Conservation (phyloP, 257 asterid genomes). For the Solanum clarkiae region DNA sequence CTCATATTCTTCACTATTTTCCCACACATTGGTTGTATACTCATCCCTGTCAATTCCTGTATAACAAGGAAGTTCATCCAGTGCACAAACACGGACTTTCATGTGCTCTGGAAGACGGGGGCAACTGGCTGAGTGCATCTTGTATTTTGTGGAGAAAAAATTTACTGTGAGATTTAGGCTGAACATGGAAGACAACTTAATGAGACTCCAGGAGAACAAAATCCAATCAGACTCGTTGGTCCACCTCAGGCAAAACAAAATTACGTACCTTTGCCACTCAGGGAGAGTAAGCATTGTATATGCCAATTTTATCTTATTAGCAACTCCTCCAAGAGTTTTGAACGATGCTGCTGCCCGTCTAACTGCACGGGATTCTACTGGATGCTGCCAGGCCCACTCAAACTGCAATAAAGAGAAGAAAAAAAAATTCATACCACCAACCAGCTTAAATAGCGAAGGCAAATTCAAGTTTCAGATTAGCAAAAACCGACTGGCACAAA, state of each 20-base stretch:
- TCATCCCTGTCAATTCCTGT: not conserved
- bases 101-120: constrained; percentile 48
- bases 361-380: constrained; percentile 71
- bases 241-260: not conserved
- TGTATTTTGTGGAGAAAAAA: constrained; percentile 83
- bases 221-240: not conserved
- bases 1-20: constrained; percentile 18
- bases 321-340: constrained; percentile 70
- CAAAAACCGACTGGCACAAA: not conserved
- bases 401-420: constrained; percentile 35
- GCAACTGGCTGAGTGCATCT: constrained; percentile 33
- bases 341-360: constrained; percentile 56
- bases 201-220: not conserved
- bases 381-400: constrained; percentile 99
- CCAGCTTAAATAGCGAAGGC: not conserved
- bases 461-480: not conserved
- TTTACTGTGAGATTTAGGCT: constrained; percentile 75
- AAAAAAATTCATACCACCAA: not conserved
- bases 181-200: constrained; percentile 4
- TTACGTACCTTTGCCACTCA: constrained; percentile 62
- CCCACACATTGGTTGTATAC: constrained; percentile 7
- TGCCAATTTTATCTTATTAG: constrained; percentile 79
- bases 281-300: constrained; percentile 83
- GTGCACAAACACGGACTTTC: constrained; percentile 34
- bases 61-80: constrained; percentile 89